Evolutionary conservation across 352 stramenopile genomes (phyloP), one percentile per base, ranked within the genome.

Genomic region (Phytophthora fragariae): DNA sequence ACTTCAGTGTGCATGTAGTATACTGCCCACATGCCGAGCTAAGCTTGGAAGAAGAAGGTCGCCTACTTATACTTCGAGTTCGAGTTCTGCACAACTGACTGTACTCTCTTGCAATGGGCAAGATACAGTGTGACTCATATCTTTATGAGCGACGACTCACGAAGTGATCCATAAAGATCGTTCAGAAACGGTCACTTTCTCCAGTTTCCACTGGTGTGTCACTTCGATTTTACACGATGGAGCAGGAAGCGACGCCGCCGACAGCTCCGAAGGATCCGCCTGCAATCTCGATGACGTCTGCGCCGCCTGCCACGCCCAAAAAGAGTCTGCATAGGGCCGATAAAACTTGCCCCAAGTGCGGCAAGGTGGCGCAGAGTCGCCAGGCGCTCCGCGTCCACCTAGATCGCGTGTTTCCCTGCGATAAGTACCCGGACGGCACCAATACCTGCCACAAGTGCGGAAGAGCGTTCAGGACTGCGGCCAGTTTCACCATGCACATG

Each of bases 331-430:
- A 14, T 14, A 57, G 49, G 60, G 17, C 46, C 59, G 35, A 62
- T 3, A 60, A 60, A 35, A 68, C 49, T 31, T 62, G 62, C 24
- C n/a, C 39, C 21, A 69, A 69, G 17, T 62, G 62, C 50, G 62
- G 62, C 62, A 56, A 56, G 35, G 62, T 56, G 37, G n/a, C 49
- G 37, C 52, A 69, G 24, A 69, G 62, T 57, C 62, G 62, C 5
- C 5, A 14, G 39, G 50, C 50, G 39, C 62, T 69, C 14, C 62
- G 27, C 11, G 2, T 56, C 12, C 62, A 69, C n/a, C 37, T 62
- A 1, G 49, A 70, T 35, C 24, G 53, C 54, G 27, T 70, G 53
- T 58, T 44, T 29, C 53, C 53, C 44, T 70, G 63, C 63, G 63
- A 64, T 19, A 9, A 6, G 41, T 29, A 46, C 53, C 27, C 2